These are phyloP conservation scores for Carex sylvatica DNA, from an alignment of 202 grass and related monocot species.

Conservation along the genomic window DNA sequence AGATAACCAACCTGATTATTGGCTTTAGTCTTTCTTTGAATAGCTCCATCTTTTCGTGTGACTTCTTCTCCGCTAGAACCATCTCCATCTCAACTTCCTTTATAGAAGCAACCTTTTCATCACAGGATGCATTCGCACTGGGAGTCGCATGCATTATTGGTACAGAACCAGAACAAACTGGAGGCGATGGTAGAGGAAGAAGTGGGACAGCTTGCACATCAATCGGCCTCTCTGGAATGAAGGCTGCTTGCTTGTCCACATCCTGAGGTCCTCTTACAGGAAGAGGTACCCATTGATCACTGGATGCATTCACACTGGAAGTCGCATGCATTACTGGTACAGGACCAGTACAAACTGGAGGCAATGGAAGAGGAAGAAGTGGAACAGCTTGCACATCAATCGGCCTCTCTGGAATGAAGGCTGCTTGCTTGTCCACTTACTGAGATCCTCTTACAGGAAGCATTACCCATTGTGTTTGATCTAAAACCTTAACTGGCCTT, in stretches of 20 bases:
- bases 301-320: background rate
- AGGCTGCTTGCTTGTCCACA: background rate
- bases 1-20: slow-evolving; percentile 59
- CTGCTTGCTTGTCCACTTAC: background rate
- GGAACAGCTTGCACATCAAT: slow-evolving; percentile 1
- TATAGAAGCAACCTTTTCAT: slow-evolving; percentile 2
- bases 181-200: background rate
- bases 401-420: background rate
- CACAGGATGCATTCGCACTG: background rate
- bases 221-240: background rate
- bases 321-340: background rate
- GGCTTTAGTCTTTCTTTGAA: slow-evolving; percentile 51
- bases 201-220: background rate
- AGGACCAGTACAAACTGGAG: background rate
- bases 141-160: background rate
- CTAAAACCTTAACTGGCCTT: slow-evolving; percentile 9
- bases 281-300: too few species aligned
- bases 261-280: background rate
- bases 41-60: slow-evolving; percentile 38
- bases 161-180: background rate
- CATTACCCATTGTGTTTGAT: background rate
- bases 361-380: background rate
- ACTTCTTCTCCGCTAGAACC: background rate
- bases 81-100: background rate
- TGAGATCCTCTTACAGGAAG: background rate